Percentiles rank a stretch among this genome's conserved stretches.
Conservation (phyloP, 441 rosid genomes). For the Francoa sonchifolia region DNA sequence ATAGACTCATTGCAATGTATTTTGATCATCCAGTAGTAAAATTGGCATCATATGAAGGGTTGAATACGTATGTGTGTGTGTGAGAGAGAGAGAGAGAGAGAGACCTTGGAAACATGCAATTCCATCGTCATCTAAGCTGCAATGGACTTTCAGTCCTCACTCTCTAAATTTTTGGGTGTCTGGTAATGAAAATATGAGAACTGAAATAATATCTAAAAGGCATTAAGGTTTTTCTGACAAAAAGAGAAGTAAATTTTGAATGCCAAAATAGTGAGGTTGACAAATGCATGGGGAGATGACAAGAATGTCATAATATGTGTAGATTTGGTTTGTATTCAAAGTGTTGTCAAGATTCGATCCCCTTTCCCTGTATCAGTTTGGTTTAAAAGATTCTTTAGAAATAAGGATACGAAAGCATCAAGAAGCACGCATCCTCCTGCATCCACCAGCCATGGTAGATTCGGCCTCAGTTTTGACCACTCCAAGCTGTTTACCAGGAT, state of each 20-base stretch:
- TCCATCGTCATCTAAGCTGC: slow-evolving; percentile 11
- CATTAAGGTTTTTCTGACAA: slow-evolving; percentile 20
- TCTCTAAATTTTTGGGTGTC: slow-evolving; percentile 10
- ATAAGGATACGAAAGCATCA: slow-evolving; percentile 58
- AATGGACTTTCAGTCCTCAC: slow-evolving; percentile 4
- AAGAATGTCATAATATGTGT: no score
- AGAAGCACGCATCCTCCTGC: slow-evolving; percentile 79
- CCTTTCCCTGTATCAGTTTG: no score
- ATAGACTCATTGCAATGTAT: no score
- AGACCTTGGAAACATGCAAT: not conserved
- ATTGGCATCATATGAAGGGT: no score
- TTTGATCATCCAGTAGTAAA: no score
- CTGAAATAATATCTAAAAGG: slow-evolving; percentile 34
- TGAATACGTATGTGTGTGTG: no score
- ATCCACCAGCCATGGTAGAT: slow-evolving; percentile 79
- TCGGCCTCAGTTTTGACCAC: slow-evolving; percentile 54
- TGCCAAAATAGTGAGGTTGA: no score
- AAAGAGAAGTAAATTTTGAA: not conserved
- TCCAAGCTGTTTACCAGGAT: slow-evolving; percentile 52
- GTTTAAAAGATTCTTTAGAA: not conserved
- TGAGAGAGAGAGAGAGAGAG: not conserved
- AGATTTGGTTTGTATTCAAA: no score
- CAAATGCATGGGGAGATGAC: not conserved
- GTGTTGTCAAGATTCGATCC: no score
- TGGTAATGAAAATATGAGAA: slow-evolving; percentile 29